These are phyloP conservation scores for Fusarium sp. DNA, from an alignment of 2,329 filamentous ascomycete genomes.

Conservation along the genomic window DNA sequence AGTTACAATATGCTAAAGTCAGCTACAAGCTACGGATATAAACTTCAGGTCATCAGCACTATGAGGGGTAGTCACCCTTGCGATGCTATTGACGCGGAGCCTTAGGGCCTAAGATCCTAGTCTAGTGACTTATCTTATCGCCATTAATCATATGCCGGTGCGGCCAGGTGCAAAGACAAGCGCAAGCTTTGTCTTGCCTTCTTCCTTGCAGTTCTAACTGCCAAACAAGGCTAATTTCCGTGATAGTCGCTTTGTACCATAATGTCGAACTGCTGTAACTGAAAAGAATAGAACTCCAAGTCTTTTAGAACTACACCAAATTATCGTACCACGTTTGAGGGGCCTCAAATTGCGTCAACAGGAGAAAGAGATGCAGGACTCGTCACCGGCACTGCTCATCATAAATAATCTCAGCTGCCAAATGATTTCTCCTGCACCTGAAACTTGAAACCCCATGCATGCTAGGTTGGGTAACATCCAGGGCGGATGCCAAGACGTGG, in stretches of 20 bases:
- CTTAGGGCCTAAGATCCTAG: background rate
- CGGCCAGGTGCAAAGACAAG: too few relatives aligned
- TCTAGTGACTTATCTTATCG: background rate
- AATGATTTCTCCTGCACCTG: background rate
- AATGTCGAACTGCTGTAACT: too few relatives aligned
- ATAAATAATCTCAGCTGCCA: background rate
- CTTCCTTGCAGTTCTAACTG: too few relatives aligned
- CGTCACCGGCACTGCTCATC: background rate
- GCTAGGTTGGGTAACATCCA: background rate
- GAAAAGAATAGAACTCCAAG: too few relatives aligned
- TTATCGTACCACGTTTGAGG: background rate
- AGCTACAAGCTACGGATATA: background rate
- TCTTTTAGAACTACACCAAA: too few relatives aligned
- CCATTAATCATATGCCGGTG: background rate
- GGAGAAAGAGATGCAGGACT: background rate
- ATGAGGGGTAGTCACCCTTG: background rate
- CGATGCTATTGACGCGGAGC: rapidly evolving
- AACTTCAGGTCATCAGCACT: background rate
- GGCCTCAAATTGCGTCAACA: background rate
- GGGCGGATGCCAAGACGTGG: background rate
- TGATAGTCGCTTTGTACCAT: too few relatives aligned
- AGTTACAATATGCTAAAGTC: background rate
- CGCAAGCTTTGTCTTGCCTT: too few relatives aligned
- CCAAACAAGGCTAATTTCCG: too few relatives aligned
- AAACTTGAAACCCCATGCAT: background rate